Base-by-base conservation (phyloP, 306 rosid species). In the Rosa multiflora region DNA sequence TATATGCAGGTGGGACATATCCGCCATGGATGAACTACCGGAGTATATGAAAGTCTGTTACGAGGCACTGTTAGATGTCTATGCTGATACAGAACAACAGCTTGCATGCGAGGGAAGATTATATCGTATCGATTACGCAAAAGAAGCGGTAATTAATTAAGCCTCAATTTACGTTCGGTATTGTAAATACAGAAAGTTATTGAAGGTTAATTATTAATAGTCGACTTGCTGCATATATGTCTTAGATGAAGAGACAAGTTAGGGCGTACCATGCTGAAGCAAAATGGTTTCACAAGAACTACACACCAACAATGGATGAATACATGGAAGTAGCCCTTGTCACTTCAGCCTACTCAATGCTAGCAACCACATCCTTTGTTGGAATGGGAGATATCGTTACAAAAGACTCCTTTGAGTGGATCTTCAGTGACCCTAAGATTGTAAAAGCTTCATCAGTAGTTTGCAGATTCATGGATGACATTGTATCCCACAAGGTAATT, bases 381-480 rank as follows among this genome's bases (percentile, higher is more conserved):
- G 87, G 86, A 15, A 67, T 84, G 85, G 76, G 77, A 72, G 77
- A 86, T 8, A 20, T 12, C 5, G 84, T 56, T 1, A 76, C 85
- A 2, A 71, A 82, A 37, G 83, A 83, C 15, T 51, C 74, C 67
- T 83, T 88, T n/a, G 72, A 85, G 13, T 88, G 91, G 86, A 49
- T 73, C 0, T 49, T 73, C 23, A 74, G 63, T 29, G 14, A 43
- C 48, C 89, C 91, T 11, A 83, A 82, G 48, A 66, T 83, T 10
- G 29, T 85, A 4, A 51, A 9, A 48, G 87, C 83, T 53, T 26
- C 83, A 29, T 7, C 77, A 4, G 14, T 74, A 0, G 9, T 88
- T 74, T 40, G 81, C 9, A 79, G 87, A 70, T 79, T 86, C 66
- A 85, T 81, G 89, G 84, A 86, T 23, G 91, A 88, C 73, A 82